Conservation (phyloP, 2,329 filamentous ascomycete genomes). For the Thermothelomyces thermophilus region DNA sequence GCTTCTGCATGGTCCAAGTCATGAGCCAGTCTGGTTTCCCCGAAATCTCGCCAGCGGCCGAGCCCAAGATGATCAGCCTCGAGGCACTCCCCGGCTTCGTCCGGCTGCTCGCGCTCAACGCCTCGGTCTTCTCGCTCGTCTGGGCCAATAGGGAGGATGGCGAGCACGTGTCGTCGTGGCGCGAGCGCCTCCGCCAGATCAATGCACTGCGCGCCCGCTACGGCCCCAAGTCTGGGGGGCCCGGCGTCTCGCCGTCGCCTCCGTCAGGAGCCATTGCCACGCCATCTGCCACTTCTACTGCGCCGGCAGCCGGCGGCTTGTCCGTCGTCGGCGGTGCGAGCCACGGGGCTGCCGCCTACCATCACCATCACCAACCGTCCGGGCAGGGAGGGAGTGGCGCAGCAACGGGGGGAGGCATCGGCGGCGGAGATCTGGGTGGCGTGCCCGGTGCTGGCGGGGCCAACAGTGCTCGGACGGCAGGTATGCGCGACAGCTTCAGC, state of each 20-base stretch:
- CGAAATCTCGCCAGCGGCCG: slow-evolving; percentile 81
- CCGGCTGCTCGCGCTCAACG: slow-evolving; percentile 82
- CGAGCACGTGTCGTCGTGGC: slow-evolving; percentile 85
- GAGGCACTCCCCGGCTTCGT: slow-evolving; percentile 79
- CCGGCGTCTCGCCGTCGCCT: slow-evolving; percentile 18
- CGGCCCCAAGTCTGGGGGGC: slow-evolving; percentile 34
- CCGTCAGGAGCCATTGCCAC: slow-evolving; percentile 21
- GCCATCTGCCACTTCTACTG: background rate
- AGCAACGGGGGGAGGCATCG: background rate
- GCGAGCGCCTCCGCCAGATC: slow-evolving; percentile 78
- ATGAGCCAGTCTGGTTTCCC: slow-evolving; percentile 86
- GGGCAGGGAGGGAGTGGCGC: background rate
- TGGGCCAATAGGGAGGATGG: slow-evolving; percentile 72
- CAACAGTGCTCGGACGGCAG: slow-evolving; percentile 35
- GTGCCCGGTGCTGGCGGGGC: background rate
- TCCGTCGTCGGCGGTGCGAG: background rate
- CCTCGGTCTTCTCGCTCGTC: slow-evolving; percentile 87
- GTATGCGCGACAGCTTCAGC: slow-evolving; percentile 54
- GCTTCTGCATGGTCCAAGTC: slow-evolving; percentile 83
- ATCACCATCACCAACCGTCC: slow-evolving; percentile 2
- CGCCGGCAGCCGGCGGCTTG: background rate
- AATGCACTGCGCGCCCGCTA: slow-evolving; percentile 69
- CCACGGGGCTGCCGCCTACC: background rate
- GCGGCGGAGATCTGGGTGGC: background rate
- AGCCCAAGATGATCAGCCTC: slow-evolving; percentile 81